A percentile compares a stretch with the other conserved stretches of the same genome.
Evolutionary conservation across 2,329 filamentous ascomycete genomes (phyloP).

Genomic region (Pseudohalonectria lignicola): DNA sequence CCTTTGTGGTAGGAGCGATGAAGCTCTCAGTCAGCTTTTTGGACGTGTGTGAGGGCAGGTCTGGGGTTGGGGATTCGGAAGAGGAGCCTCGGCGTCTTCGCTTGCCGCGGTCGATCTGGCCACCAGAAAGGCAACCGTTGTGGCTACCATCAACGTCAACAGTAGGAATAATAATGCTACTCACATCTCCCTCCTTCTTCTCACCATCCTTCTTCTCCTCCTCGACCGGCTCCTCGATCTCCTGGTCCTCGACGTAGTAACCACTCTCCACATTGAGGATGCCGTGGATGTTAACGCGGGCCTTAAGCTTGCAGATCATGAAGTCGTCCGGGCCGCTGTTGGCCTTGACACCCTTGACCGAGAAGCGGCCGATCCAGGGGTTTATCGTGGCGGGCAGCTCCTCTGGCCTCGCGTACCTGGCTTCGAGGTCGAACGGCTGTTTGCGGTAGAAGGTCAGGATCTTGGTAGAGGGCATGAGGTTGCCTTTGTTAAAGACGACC

Average conservation of each 20-base stretch:
- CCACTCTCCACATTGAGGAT: conserved; percentile 92
- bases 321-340: conserved; percentile 82
- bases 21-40: conserved; percentile 11
- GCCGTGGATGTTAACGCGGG: conserved; percentile 90
- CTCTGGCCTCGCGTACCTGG: conserved; percentile 82
- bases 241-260: conserved; percentile 96
- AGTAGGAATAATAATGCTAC: conserved; percentile 22
- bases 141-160: too few species aligned
- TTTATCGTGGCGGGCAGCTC: conserved; percentile 78
- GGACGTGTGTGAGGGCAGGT: conserved; percentile 6
- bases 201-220: conserved; percentile 29
- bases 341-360: conserved; percentile 93
- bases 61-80: not conserved
- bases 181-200: conserved; percentile 64
- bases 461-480: conserved; percentile 95
- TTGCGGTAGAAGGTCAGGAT: conserved; percentile 99
- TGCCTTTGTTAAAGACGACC: conserved; percentile 95
- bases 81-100: conserved; percentile 1
- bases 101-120: not conserved
- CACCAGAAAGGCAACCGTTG: conserved; percentile 1
- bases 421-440: conserved; percentile 93
- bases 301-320: conserved; percentile 99
- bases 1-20: conserved; percentile 38
- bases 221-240: conserved; percentile 66
- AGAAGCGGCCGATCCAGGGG: conserved; percentile 95